phyloP scores from a whole-genome alignment of 1,284 basidiomycete genomes.

The Marasmius tenuissimus region DNA sequence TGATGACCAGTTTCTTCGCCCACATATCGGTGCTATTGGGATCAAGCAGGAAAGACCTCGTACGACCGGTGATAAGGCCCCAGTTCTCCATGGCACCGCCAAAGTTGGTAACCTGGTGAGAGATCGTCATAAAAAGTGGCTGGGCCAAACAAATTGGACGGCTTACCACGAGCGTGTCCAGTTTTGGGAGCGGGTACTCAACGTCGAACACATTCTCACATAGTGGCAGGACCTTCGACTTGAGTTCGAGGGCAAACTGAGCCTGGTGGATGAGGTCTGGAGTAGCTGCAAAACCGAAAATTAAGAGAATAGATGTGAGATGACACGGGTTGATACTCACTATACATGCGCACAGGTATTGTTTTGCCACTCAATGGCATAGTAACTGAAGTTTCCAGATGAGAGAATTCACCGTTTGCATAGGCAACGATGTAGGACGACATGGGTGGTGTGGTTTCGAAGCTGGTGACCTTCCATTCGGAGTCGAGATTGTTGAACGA shows the following conservation, averaged over 20 bases:
- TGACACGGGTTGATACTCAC: conserved; percentile 32
- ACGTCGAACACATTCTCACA: conserved; percentile 83
- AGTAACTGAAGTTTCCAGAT: conserved; percentile 76
- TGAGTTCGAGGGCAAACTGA: conserved; percentile 87
- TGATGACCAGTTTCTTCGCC: conserved; percentile 83
- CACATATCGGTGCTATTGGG: conserved; percentile 73
- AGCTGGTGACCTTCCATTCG: conserved; percentile 82
- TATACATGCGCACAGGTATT: conserved; percentile 85
- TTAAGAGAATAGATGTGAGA: conserved; percentile 1
- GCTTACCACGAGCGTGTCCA: conserved; percentile 75
- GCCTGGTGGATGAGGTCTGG: conserved; percentile 83
- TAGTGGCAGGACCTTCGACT: conserved; percentile 73
- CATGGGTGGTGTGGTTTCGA: conserved; percentile 79
- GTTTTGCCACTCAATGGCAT: conserved; percentile 83
- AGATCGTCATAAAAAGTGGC: background rate
- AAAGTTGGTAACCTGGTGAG: conserved; percentile 25
- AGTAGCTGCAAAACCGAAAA: conserved; percentile 55
- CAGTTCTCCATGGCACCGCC: conserved; percentile 93
- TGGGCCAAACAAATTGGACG: conserved; percentile 52
- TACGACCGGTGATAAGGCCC: conserved; percentile 92
- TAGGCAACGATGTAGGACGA: conserved; percentile 92
- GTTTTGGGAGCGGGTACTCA: conserved; percentile 81
- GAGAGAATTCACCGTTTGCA: conserved; percentile 83
- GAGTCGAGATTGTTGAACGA: conserved; percentile 40
- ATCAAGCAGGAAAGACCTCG: conserved; percentile 83